Evolutionary conservation across 192 early-diverging fungal genomes (phyloP).

Genomic region (Geranomyces michiganensis): DNA sequence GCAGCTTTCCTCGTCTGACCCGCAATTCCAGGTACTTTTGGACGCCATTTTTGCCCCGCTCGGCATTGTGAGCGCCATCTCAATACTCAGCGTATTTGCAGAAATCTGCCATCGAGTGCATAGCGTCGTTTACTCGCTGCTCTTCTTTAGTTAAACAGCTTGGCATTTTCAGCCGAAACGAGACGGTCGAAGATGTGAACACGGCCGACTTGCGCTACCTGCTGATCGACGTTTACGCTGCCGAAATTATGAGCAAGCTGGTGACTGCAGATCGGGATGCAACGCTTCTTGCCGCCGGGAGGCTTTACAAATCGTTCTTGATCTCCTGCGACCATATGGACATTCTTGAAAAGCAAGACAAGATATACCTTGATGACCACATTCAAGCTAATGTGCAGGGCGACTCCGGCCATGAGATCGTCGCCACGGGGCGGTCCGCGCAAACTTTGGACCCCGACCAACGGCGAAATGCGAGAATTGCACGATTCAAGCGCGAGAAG

Average conservation of each 20-base stretch:
- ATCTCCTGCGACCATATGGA: slow-evolving; percentile 36
- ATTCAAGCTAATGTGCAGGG: slow-evolving; percentile 10
- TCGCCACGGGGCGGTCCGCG: not conserved
- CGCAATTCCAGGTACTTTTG: slow-evolving; percentile 30
- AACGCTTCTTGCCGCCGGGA: slow-evolving; percentile 43
- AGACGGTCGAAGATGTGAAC: slow-evolving; percentile 84
- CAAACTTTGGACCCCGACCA: slow-evolving; percentile 48
- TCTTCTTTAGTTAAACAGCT: slow-evolving; percentile 57
- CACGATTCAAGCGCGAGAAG: slow-evolving; percentile 76
- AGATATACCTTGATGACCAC: slow-evolving; percentile 35
- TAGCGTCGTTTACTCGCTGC: slow-evolving; percentile 51
- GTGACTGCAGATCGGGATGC: slow-evolving; percentile 44
- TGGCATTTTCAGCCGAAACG: slow-evolving; percentile 83
- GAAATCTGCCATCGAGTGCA: slow-evolving; percentile 52
- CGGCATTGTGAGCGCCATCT: not conserved
- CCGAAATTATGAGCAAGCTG: slow-evolving; percentile 53
- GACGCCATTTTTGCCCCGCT: not conserved
- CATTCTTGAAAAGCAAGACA: slow-evolving; percentile 38
- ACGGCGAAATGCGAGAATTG: slow-evolving; percentile 73
- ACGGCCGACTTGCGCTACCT: slow-evolving; percentile 76
- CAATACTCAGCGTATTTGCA: slow-evolving; percentile 28
- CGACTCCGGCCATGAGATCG: slow-evolving; percentile 13
- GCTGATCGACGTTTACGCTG: slow-evolving; percentile 61
- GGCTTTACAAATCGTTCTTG: slow-evolving; percentile 46
- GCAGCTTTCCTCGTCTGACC: slow-evolving; percentile 47